A percentile compares a stretch with the other conserved stretches of the same genome.
These are phyloP conservation scores for Yamadazyma scolyti DNA, from an alignment of 805 yeast species.

Conservation along the genomic window DNA sequence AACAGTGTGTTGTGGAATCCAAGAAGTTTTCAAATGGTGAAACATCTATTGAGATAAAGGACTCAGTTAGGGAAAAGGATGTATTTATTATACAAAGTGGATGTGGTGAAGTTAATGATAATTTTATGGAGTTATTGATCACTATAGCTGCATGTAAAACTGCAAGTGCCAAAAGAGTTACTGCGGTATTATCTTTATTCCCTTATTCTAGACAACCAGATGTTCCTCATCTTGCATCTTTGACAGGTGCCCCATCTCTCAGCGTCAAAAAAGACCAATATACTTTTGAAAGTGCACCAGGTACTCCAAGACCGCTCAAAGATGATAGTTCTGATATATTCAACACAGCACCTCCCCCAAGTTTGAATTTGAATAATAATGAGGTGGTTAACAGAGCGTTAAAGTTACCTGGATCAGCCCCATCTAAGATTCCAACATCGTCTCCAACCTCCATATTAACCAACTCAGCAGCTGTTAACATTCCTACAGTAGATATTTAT, in stretches of 20 bases:
- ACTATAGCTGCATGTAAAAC: slow-evolving; percentile 90
- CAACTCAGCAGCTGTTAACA: slow-evolving; percentile 29
- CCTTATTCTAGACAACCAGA: slow-evolving; percentile 97
- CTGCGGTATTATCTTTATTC: slow-evolving; percentile 89
- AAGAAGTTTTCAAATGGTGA: slow-evolving; percentile 85
- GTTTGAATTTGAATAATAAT: no score
- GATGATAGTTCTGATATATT: slow-evolving; percentile 13
- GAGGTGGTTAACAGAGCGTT: slow-evolving; percentile 1
- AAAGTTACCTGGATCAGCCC: no score
- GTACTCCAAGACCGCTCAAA: slow-evolving; percentile 44
- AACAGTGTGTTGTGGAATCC: slow-evolving; percentile 61
- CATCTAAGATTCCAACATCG: slow-evolving; percentile 6
- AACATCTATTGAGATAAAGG: slow-evolving; percentile 78
- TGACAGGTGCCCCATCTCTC: slow-evolving; percentile 65
- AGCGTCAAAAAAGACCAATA: slow-evolving; percentile 32
- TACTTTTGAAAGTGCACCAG: slow-evolving; percentile 50
- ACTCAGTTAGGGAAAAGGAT: slow-evolving; percentile 93
- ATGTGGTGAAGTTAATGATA: slow-evolving; percentile 85
- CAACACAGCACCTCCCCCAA: slow-evolving; percentile 11
- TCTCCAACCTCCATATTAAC: slow-evolving; percentile 26
- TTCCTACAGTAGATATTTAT: slow-evolving; percentile 30
- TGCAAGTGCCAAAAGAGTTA: slow-evolving; percentile 83
- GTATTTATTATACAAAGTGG: slow-evolving; percentile 88
- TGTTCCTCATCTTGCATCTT: slow-evolving; percentile 65
- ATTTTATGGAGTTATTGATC: slow-evolving; percentile 75